Evolutionary conservation across 345 rosid species (phyloP).

Genomic region (Trapa incisa): DNA sequence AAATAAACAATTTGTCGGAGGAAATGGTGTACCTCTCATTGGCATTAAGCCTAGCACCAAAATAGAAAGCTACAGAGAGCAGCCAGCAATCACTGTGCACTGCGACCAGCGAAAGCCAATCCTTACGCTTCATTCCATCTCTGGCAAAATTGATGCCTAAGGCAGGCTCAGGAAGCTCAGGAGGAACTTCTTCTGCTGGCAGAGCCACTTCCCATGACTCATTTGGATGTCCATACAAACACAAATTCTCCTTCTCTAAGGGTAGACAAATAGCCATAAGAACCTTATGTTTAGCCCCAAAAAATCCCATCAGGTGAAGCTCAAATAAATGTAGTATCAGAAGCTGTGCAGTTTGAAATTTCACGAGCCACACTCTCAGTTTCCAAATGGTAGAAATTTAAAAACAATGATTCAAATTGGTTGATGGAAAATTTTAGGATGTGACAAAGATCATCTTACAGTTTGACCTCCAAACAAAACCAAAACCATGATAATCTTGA

Average conservation of each 20-base stretch:
- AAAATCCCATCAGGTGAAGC: conserved; percentile 3
- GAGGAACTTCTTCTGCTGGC: conserved; percentile 96
- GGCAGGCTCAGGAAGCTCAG: conserved; percentile 96
- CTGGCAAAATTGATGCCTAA: conserved; percentile 92
- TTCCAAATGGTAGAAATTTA: not conserved
- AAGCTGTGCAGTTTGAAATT: no score
- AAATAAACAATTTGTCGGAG: not conserved
- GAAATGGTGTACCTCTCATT: conserved; percentile 53
- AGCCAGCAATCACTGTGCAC: conserved; percentile 97
- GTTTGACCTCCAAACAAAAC: not conserved
- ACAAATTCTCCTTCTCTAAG: conserved; percentile 88
- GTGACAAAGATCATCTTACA: not conserved
- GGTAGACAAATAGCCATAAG: not conserved
- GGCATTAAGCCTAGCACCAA: conserved; percentile 86
- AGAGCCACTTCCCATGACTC: conserved; percentile 91
- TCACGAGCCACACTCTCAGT: not conserved
- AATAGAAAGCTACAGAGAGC: conserved; percentile 92
- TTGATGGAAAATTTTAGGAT: not conserved
- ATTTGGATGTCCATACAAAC: conserved; percentile 82
- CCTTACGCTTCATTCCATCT: conserved; percentile 95
- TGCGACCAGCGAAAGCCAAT: conserved; percentile 86
- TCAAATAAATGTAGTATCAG: not conserved
- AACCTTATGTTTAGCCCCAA: not conserved
- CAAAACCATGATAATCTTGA: not conserved
- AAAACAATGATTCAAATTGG: not conserved